Base-by-base conservation (phyloP, 768 basidiomycete species). In the Termitomyces sp. region DNA sequence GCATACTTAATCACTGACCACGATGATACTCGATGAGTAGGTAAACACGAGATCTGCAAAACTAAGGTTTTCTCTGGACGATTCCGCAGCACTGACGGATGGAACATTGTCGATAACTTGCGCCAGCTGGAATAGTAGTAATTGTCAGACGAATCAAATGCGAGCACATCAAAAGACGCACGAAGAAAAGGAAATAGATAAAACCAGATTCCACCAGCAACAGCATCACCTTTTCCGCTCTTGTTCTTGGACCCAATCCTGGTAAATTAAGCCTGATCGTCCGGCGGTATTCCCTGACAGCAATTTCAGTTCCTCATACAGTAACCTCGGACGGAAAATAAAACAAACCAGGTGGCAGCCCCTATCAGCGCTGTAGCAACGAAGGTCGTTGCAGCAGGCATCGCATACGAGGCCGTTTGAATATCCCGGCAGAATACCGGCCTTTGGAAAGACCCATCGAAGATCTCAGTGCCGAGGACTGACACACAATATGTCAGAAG, bases 361-460 rank as follows among this genome's bases (percentile, higher is more conserved):
- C 58, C 54, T 2, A 60, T 56, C 35, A 53, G 42, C 14, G 36
- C 22, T 13, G 59, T 60, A 14, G 55, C 59, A 16, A 47, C 38
- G 24, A 56, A 56, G 14, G 55, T 60, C 8, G 55, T 60, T 22
- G 50, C 54, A 14, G 59, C 58, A 20, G 58, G 53, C 58, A 59
- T 56, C 4, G 53, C 54, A 47, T 59, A 59, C 9, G 54, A 59
- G 16, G 58, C 26, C 14, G 49, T 59, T 22, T 59, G 58, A 12
- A 59, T 59, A 46, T 52, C 52, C 13, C 54, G 47, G 36, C 58
- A 59, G 43, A 59, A 56, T 6, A 30, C 48, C 6, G 58, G 58
- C 4, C 20, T 50, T 38, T 59, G 53, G 28, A 59, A 55, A 28
- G 58, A 54, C 1, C 58, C 58, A 32, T 59, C 53, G 13, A 50